Conservation (phyloP, 768 basidiomycete species). For the Amanita brunnescens region DNA sequence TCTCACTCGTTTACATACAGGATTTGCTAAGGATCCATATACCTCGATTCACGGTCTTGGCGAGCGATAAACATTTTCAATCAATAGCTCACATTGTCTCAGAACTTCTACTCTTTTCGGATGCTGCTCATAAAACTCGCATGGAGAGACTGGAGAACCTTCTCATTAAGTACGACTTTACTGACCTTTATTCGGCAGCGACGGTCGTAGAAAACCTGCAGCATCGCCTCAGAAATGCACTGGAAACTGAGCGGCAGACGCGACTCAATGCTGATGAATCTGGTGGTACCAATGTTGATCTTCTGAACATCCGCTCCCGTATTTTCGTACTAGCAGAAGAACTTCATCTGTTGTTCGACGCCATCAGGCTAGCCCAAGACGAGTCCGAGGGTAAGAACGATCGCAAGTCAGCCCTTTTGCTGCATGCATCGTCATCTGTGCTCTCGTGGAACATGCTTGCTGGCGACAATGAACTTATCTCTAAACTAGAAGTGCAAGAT, state of each 20-base stretch:
- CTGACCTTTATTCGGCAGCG: constrained; percentile 63
- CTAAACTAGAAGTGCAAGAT: constrained; percentile 77
- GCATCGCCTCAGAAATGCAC: constrained; percentile 53
- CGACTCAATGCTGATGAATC: constrained; percentile 29
- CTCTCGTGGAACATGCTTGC: constrained; percentile 92
- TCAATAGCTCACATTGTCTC: constrained; percentile 83
- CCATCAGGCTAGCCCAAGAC: constrained; percentile 77
- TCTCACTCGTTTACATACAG: constrained; percentile 26
- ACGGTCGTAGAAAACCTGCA: constrained; percentile 67
- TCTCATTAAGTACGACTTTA: constrained; percentile 84
- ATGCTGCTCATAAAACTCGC: constrained; percentile 73
- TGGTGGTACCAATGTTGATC: constrained; percentile 41
- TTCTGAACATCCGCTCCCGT: constrained; percentile 64
- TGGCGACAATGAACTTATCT: constrained; percentile 58
- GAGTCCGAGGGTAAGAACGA: constrained; percentile 56
- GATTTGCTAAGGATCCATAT: constrained; percentile 77
- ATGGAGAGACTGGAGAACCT: constrained; percentile 74
- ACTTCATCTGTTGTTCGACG: constrained; percentile 78
- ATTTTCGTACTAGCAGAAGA: constrained; percentile 67
- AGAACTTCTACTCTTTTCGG: constrained; percentile 82
- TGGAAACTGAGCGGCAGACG: constrained; percentile 40
- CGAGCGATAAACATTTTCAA: constrained; percentile 73
- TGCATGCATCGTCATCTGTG: constrained; percentile 76
- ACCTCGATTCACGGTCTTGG: constrained; percentile 81
- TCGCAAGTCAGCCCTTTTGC: constrained; percentile 70